Evolutionary conservation across 2,329 filamentous ascomycete genomes (phyloP).

Genomic region (Claviceps quebecensis): DNA sequence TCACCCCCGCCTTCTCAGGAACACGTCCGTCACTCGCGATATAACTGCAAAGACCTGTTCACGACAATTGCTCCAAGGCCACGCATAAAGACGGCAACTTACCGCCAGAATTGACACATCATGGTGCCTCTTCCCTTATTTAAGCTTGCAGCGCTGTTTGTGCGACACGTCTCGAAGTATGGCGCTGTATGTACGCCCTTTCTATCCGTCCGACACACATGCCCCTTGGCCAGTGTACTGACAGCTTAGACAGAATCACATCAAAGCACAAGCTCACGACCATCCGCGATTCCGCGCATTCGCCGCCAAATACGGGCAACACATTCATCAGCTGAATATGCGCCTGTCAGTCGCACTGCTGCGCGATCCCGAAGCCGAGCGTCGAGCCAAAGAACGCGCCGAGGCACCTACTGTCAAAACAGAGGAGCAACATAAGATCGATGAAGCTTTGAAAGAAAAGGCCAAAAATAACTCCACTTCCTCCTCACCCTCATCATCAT

Average conservation of each 20-base stretch:
- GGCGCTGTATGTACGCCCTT: slow-evolving; percentile 41
- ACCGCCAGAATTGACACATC: not conserved
- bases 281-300: slow-evolving; percentile 46
- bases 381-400: slow-evolving; percentile 45
- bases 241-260: slow-evolving; percentile 39
- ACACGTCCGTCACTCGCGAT: no score
- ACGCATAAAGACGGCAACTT: not conserved
- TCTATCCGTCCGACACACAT: not conserved
- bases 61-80: not conserved
- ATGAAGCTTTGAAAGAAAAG: slow-evolving; percentile 32
- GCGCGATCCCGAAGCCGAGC: slow-evolving; percentile 42
- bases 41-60: not conserved
- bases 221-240: slow-evolving; percentile 4
- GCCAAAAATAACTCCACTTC: slow-evolving; percentile 9
- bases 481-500: not conserved
- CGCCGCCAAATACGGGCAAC: slow-evolving; percentile 47
- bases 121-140: slow-evolving; percentile 56
- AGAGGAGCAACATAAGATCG: slow-evolving; percentile 43
- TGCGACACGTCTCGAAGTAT: slow-evolving; percentile 55
- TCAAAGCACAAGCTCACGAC: slow-evolving; percentile 52
- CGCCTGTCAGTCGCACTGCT: slow-evolving; percentile 44
- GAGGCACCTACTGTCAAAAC: slow-evolving; percentile 52
- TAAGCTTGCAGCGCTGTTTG: slow-evolving; percentile 50
- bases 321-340: slow-evolving; percentile 55
- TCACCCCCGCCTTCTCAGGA: not conserved